Base-by-base conservation (phyloP, 352 stramenopile genomes). In the Peronospora farinosa region DNA sequence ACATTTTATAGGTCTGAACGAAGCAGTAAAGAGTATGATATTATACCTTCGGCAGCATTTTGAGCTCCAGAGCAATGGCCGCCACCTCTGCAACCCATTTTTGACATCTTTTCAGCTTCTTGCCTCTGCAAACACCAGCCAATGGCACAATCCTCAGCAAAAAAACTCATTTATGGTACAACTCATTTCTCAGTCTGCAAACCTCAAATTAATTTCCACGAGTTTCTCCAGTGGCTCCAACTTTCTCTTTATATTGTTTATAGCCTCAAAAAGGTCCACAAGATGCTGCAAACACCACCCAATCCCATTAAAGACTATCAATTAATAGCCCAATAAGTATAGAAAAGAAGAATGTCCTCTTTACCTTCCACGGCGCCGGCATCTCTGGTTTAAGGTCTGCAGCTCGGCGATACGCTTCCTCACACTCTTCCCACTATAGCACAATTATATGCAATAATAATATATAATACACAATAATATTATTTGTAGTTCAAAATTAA, bases 351-450 rank as follows among this genome's bases (percentile, higher is more conserved):
- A 8, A 11, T 30, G 17, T n/a, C 17, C 2, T 25, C 33, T 32
- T 0, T 40, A 92, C 83, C 78, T 92, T 94, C 81, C 84, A 92
- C 0, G 76, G 66, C n/a, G 72, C 67, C 3, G 84, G 81, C 19
- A 87, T 52, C 7, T 88, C 79, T 0, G 81, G 76, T 41, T 90
- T 87, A 16, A 94, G 63, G 10, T 72, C 75, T 0, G 74, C 71
- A 9, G 79, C 84, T 9, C 79, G 72, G 0, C 65, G 67, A 42
- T 82, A 87, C 31, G 84, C 80, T 4, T 76, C 68, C 50, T 92
- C 78, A 8, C 72, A 69, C 45, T 89, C 74, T 27, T 84, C 71
- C 63, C 67, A 89, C 77, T 90, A 42, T 15, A 56, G 28, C 23
- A 33, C 27, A 17, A 50, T 12, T n/a, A 42, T 25, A 2, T 7